Base-by-base conservation (phyloP, 306 rosid species). In the Lithocarpus polystachyus region DNA sequence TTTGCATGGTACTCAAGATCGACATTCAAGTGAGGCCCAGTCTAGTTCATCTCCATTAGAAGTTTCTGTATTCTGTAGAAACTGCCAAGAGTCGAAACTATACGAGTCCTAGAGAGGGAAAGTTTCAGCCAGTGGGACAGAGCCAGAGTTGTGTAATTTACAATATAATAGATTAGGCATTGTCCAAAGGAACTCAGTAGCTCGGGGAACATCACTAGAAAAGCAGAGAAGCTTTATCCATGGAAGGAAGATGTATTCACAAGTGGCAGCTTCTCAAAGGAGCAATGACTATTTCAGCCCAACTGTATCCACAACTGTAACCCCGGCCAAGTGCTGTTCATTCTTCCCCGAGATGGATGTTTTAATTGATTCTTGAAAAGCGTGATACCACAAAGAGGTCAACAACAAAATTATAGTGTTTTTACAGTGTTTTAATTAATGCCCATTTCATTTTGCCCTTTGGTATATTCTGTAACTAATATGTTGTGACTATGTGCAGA, bases 261-360 rank as follows among this genome's bases (percentile, higher is more conserved):
- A 89, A 80, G 96, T 92, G 14, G 93, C 94, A 57, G 86, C 90
- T 57, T 93, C 98, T 35, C 97, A 93, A 62, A 84, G 93, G 89
- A 91, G 99, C 81, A 93, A 93, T 59, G 99, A 96, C 82, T 96
- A 83, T 76, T 96, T 80, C 82, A 87, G 98, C 83, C 99, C 99
- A 54, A 96, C 99, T 2, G 97, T 90, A 20, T 84, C 99, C n/a
- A 90, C 99, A 5, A 88, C 88, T 89, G 91, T 93, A 98, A 81
- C 94, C 98, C 52, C 79, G 88, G 82, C 96, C 81, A 89, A 89
- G 81, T 82, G 80, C 90, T 52, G 89, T 89, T 82, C 97, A 88
- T 86, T 96, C 99, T 86, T 93, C 99, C 29, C 96, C 98, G 1
- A 93, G 90, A 87, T 96, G 99, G 98, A 85, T 74, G 80, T 92